These are phyloP conservation scores for Phytopythium helicoides DNA, from an alignment of 352 stramenopile species.

Conservation along the genomic window DNA sequence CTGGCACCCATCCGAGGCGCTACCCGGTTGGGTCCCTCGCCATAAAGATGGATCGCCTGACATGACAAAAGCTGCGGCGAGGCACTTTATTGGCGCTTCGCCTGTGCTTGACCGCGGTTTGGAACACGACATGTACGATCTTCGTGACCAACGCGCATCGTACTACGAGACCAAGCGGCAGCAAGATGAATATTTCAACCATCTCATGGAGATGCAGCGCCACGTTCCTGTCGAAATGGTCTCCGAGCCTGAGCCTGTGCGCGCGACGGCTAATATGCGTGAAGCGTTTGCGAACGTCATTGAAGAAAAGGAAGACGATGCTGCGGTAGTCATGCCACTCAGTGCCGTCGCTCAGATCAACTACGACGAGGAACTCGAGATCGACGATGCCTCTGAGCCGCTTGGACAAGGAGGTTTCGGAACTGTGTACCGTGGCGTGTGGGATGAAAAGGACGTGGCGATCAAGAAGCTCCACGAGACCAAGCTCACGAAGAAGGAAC, in stretches of 20 bases:
- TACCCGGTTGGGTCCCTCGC: conserved; percentile 20
- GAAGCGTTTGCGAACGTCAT: conserved; percentile 9
- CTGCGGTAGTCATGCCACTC: conserved; percentile 10
- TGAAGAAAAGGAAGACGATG: conserved; percentile 9
- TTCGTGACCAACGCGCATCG: conserved; percentile 13
- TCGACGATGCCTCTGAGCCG: conserved; percentile 11
- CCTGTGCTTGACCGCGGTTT: conserved; percentile 6
- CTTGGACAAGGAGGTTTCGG: conserved; percentile 31
- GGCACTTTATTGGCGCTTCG: conserved; percentile 20
- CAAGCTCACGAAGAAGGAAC: conserved; percentile 30
- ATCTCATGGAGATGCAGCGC: conserved; percentile 14
- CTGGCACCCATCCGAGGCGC: conserved; percentile 17
- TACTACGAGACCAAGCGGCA: conserved; percentile 22
- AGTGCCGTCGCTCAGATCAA: conserved; percentile 20
- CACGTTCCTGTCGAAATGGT: conserved; percentile 11
- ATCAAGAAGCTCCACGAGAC: conserved; percentile 37
- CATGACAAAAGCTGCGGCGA: conserved; percentile 19
- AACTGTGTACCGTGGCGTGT: conserved; percentile 18
- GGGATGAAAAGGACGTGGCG: conserved; percentile 16
- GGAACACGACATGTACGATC: neutral
- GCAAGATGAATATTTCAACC: conserved; percentile 12
- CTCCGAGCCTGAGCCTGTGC: conserved; percentile 12
- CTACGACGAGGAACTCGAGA: conserved; percentile 17
- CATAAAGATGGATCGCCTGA: conserved; percentile 31
- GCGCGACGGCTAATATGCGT: conserved; percentile 11